Evolutionary conservation across 768 basidiomycete species (phyloP).

Genomic region (Collybiopsis confluens): DNA sequence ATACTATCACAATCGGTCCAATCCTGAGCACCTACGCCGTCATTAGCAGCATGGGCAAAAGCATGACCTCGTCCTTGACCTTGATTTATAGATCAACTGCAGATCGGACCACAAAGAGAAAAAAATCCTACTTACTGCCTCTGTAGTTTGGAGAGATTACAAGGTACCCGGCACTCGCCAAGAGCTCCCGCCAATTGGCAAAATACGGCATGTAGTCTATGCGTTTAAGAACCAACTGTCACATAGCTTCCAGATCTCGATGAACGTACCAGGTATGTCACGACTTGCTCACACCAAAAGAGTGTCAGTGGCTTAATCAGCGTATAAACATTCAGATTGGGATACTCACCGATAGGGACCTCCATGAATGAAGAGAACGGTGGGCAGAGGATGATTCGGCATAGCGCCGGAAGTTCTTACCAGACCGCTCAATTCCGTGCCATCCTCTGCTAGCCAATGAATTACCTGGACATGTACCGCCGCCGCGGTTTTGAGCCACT

Average conservation of each 20-base stretch:
- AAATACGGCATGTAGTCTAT: slow-evolving; percentile 36
- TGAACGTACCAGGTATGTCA: slow-evolving; percentile 23
- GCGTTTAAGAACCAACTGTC: not conserved
- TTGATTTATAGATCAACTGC: slow-evolving; percentile 7
- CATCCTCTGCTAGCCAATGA: slow-evolving; percentile 26
- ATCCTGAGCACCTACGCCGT: slow-evolving; percentile 26
- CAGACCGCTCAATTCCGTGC: slow-evolving; percentile 24
- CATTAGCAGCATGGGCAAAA: slow-evolving; percentile 25
- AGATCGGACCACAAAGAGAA: not conserved
- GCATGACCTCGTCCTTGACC: slow-evolving; percentile 30
- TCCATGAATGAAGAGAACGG: slow-evolving; percentile 29
- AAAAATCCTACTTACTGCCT: slow-evolving; percentile 21
- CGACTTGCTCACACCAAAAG: slow-evolving; percentile 15
- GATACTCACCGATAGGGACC: slow-evolving; percentile 26
- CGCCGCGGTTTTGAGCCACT: slow-evolving; percentile 26
- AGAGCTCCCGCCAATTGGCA: slow-evolving; percentile 32
- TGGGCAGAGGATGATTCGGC: slow-evolving; percentile 18
- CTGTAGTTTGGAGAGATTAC: slow-evolving; percentile 33
- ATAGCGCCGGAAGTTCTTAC: slow-evolving; percentile 24
- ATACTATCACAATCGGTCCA: slow-evolving; percentile 34
- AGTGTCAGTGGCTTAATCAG: slow-evolving; percentile 9
- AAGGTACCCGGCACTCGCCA: slow-evolving; percentile 30
- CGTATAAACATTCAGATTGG: not conserved
- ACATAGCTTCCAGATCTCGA: not conserved
- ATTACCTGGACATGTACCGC: slow-evolving; percentile 22